These are phyloP conservation scores for Malus sylvestris DNA, from an alignment of 306 rosid species.

Conservation along the genomic window DNA sequence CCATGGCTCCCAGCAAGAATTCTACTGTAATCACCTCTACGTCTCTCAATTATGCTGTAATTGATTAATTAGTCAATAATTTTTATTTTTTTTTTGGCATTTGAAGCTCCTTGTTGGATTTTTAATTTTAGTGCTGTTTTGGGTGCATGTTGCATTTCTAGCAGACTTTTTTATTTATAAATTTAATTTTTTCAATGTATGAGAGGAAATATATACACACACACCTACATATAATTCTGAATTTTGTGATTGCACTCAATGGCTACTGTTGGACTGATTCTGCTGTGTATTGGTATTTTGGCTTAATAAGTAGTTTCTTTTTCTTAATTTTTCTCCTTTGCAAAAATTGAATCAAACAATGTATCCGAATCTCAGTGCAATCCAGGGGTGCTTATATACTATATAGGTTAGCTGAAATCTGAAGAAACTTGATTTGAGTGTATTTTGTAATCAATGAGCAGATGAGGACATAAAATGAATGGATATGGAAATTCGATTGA, in stretches of 20 bases:
- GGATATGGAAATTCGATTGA: not conserved
- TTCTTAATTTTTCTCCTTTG: not conserved
- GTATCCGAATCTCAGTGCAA: not conserved
- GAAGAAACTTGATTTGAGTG: not conserved
- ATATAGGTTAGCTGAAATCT: not conserved
- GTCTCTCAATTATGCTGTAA: constrained; percentile 21
- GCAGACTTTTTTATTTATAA: not conserved
- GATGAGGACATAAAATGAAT: not conserved
- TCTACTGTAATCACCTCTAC: constrained; percentile 45
- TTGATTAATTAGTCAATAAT: not conserved
- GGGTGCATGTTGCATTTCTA: not conserved
- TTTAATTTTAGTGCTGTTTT: not conserved
- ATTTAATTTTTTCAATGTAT: too few species aligned
- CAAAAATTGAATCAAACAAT: not conserved
- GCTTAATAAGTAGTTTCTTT: not conserved
- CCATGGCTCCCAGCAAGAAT: constrained; percentile 82
- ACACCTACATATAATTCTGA: too few species aligned
- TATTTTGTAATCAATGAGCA: not conserved
- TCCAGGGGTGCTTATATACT: not conserved
- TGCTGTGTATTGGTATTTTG: not conserved
- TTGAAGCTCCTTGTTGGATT: not conserved
- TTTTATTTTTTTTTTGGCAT: not conserved
- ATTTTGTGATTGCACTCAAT: not conserved
- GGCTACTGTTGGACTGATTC: not conserved
- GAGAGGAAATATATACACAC: not conserved